Conservation (phyloP, 805 yeast species). For the Lachancea sp. region DNA sequence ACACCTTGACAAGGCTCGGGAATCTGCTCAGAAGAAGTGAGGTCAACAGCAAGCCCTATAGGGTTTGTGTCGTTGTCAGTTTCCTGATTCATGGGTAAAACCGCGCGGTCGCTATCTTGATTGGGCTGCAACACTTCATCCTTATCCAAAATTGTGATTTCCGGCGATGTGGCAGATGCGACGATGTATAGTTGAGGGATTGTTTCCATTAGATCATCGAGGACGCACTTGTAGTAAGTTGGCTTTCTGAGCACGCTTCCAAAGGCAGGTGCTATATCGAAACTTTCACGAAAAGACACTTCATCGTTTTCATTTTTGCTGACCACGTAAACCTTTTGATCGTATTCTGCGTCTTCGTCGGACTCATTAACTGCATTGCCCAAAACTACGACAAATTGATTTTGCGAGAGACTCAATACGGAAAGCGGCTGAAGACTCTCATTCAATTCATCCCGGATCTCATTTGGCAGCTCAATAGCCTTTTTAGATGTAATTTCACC, state of each 20-base stretch:
- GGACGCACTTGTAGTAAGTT: conserved; percentile 37
- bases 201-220: conserved; percentile 38
- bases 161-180: conserved; percentile 61
- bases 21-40: conserved; percentile 40
- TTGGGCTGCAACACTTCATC: conserved; percentile 39
- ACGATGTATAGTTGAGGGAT: conserved; percentile 37
- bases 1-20: conserved; percentile 51
- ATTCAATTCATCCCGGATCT: conserved; percentile 21
- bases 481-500: not conserved
- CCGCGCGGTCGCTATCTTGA: conserved; percentile 68
- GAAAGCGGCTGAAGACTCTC: conserved; percentile 29
- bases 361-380: conserved; percentile 27
- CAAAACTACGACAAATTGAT: conserved; percentile 21
- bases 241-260: conserved; percentile 44
- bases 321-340: conserved; percentile 25
- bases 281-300: conserved; percentile 28
- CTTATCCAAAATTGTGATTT: conserved; percentile 43
- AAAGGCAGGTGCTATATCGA: conserved; percentile 47
- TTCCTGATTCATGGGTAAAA: conserved; percentile 62
- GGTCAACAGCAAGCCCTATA: conserved; percentile 62
- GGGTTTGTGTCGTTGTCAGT: conserved; percentile 65
- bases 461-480: conserved; percentile 25
- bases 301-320: not conserved
- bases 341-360: conserved; percentile 23
- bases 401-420: conserved; percentile 18